Evolutionary conservation across 73 alveolate genomes (phyloP), one percentile per base, ranked within the genome.

Genomic region (Paramecium pentaurelia): DNA sequence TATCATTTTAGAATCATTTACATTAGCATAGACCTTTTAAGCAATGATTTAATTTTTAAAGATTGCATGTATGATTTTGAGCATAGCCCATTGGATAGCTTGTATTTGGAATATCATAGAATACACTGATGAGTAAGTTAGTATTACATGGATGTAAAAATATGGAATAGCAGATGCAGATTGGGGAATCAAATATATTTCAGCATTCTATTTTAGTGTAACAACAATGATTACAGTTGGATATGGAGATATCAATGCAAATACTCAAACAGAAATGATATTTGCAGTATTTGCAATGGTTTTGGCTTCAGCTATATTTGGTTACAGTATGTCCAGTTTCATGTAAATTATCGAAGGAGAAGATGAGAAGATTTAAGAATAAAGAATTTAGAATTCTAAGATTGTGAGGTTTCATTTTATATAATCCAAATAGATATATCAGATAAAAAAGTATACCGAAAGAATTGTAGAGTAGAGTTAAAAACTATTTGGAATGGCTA

Each of bases 181-280:
- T 47, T 80, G 91, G 91, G 91, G 34, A 45, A 36, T 80, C 49
- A 80, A 80, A 86, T 96, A 96, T 86, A 75, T 96, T 38, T 75
- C 95, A 18, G 94, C 99, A 51, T 87, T 95, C 58, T 96, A 96
- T 86, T 96, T 92, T 93, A 93, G 96, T 64, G 95, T 96, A 59
- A 96, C 99, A 25, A 96, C 99, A 20, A 85, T 96, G 86, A 93
- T 96, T 8, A 96, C 99, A 2, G 98, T 96, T 44, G 99, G 99
- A 1, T 96, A 96, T 92, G 99, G 99, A 16, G 98, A 96, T 83
- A 93, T 93, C 37, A 38, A 92, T 49, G 92, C 95, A 28, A 22
- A 75, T 42, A 93, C 93, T 12, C 20, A 92, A 20, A 60, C 68
- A 8, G 96, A 93, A 60, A 89, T 83, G 86, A 59, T 59, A 25